Conservation (phyloP, 768 basidiomycete genomes). For the Ephemerocybe angulata region DNA sequence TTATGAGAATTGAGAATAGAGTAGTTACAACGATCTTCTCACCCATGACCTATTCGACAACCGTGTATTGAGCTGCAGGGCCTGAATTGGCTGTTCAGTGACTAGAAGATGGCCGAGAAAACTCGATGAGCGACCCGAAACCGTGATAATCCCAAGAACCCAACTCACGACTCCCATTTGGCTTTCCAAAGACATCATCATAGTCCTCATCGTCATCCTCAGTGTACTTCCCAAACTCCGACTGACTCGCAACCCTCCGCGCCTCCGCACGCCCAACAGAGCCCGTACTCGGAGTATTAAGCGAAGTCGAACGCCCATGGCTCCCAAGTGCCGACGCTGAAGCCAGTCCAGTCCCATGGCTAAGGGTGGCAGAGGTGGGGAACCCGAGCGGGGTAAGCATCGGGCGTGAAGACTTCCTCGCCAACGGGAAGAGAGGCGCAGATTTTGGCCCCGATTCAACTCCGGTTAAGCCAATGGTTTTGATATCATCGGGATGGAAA, state of each 20-base stretch:
- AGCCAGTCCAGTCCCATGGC: conserved; percentile 28
- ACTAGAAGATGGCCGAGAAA: conserved; percentile 25
- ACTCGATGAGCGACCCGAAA: background rate
- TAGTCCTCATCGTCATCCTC: conserved; percentile 91
- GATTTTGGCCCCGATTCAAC: conserved; percentile 58
- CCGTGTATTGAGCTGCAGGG: conserved; percentile 80
- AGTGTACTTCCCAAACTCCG: conserved; percentile 80
- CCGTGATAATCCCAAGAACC: background rate
- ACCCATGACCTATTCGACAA: conserved; percentile 92
- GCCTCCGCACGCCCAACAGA: conserved; percentile 72
- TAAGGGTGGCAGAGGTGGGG: conserved; percentile 33
- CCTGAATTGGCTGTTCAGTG: conserved; percentile 62
- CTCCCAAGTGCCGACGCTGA: conserved; percentile 27
- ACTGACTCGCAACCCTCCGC: conserved; percentile 46
- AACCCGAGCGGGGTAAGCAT: conserved; percentile 29
- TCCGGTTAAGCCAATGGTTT: conserved; percentile 58
- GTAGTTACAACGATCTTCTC: conserved; percentile 12
- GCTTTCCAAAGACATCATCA: conserved; percentile 89
- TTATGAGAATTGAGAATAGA: background rate
- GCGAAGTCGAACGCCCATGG: conserved; percentile 61
- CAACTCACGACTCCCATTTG: conserved; percentile 60
- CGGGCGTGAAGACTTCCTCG: conserved; percentile 51
- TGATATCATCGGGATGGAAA: conserved; percentile 89
- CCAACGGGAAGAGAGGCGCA: conserved; percentile 59
- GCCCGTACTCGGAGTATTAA: conserved; percentile 43